Conservation (phyloP, 345 rosid species). For the Linum tenue region DNA sequence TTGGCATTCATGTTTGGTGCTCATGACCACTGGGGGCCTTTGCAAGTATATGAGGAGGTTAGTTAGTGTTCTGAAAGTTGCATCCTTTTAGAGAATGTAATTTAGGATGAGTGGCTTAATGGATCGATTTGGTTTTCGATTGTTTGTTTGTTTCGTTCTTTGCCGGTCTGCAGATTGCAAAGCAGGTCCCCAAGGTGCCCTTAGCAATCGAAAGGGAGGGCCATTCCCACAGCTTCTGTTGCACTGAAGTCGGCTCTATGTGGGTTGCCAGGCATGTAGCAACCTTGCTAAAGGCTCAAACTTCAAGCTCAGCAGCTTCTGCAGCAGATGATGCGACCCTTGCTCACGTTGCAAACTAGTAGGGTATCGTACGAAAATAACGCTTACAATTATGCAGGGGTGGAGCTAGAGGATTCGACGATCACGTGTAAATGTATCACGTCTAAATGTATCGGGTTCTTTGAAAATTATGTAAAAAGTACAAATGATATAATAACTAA, state of each 20-base stretch:
- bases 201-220: conserved; percentile 73
- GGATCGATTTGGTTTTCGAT: too few species aligned
- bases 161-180: conserved; percentile 36
- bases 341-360: background rate
- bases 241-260: conserved; percentile 63
- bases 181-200: conserved; percentile 41
- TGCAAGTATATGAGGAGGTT: conserved; percentile 71
- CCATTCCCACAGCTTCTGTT: conserved; percentile 61
- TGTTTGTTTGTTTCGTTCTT: background rate
- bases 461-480: too few species aligned
- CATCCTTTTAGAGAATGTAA: background rate
- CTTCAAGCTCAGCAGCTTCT: conserved; percentile 9
- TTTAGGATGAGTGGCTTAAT: background rate
- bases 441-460: too few species aligned
- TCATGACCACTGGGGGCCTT: conserved; percentile 87
- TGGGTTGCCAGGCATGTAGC: conserved; percentile 71
- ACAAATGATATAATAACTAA: too few species aligned
- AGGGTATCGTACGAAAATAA: background rate
- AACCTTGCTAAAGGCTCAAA: conserved; percentile 36
- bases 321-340: background rate
- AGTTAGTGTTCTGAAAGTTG: background rate
- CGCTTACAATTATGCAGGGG: too few species aligned
- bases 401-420: too few species aligned
- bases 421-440: too few species aligned
- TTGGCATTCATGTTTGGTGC: conserved; percentile 60